Conservation (phyloP, 352 stramenopile genomes). For the Phytophthora quininea region DNA sequence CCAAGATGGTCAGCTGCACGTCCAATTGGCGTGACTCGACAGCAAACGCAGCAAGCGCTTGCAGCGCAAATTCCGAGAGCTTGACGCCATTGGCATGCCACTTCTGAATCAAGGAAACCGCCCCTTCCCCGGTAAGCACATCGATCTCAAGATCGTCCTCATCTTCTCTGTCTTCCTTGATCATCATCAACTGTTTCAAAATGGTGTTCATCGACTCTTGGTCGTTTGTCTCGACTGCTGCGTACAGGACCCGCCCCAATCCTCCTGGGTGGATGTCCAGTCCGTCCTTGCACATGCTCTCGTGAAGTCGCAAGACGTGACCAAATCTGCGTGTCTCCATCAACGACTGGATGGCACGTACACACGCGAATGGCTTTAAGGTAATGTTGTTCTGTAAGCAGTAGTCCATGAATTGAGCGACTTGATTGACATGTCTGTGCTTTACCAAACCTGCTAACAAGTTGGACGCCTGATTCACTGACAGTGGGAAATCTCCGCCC, state of each 20-base stretch:
- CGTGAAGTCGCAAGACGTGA: slow-evolving; percentile 1
- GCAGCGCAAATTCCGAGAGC: slow-evolving; percentile 3
- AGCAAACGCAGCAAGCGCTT: slow-evolving; percentile 3
- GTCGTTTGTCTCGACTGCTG: slow-evolving; percentile 1
- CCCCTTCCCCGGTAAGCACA: background rate
- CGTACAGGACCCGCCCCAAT: slow-evolving; percentile 6
- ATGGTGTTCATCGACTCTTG: background rate
- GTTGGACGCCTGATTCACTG: slow-evolving; percentile 1
- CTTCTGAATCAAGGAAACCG: background rate
- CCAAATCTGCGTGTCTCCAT: background rate
- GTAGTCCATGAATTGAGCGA: slow-evolving; percentile 54
- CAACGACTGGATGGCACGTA: slow-evolving; percentile 3
- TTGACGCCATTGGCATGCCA: background rate
- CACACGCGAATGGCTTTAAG: slow-evolving; percentile 42
- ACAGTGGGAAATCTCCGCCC: background rate
- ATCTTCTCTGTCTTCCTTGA: background rate
- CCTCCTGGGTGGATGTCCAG: background rate
- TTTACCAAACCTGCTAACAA: slow-evolving; percentile 6
- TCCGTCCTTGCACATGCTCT: background rate
- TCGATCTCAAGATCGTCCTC: background rate
- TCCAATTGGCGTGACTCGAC: slow-evolving; percentile 4
- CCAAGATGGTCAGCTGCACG: slow-evolving; percentile 1
- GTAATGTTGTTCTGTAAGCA: slow-evolving; percentile 51
- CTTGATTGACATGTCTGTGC: slow-evolving; percentile 34
- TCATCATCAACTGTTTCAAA: background rate